phyloP scores from a whole-genome alignment of 2,329 filamentous ascomycete species.

The Aureobasidium vineae region DNA sequence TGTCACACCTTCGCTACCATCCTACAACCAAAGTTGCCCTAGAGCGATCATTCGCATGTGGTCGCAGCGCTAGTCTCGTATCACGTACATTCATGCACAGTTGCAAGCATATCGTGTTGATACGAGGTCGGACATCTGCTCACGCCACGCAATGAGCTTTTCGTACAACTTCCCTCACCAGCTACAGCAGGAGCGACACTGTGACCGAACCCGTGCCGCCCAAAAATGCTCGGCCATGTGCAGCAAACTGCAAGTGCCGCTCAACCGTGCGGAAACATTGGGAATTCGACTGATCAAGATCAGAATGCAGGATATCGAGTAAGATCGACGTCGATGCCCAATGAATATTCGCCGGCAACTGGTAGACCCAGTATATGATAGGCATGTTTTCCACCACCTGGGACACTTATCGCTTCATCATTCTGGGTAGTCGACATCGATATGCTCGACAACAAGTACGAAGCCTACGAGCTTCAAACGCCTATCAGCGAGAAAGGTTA shows the following conservation, averaged over 20 bases:
- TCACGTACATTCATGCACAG: not conserved
- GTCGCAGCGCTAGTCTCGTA: not conserved
- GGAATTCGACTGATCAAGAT: not conserved
- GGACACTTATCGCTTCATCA: not conserved
- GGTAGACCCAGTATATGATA: not conserved
- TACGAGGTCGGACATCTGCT: not conserved
- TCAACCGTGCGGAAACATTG: not conserved
- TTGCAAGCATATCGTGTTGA: not conserved
- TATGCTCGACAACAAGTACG: constrained; percentile 6
- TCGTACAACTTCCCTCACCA: not conserved
- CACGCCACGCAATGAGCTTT: not conserved
- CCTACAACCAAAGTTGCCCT: too few species aligned
- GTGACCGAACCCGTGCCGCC: not conserved
- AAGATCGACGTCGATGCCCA: not conserved
- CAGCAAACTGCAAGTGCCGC: not conserved
- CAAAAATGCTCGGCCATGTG: not conserved
- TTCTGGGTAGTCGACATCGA: not conserved
- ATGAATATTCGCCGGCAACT: not conserved
- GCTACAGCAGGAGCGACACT: not conserved
- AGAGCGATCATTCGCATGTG: not conserved
- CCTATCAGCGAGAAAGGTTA: constrained; percentile 6
- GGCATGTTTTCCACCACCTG: not conserved
- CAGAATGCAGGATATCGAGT: not conserved
- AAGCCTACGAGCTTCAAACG: constrained; percentile 16
- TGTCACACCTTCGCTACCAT: constrained; percentile 4